Evolutionary conservation across 2,329 filamentous ascomycete genomes (phyloP).

Genomic region (Neonectria faginata): DNA sequence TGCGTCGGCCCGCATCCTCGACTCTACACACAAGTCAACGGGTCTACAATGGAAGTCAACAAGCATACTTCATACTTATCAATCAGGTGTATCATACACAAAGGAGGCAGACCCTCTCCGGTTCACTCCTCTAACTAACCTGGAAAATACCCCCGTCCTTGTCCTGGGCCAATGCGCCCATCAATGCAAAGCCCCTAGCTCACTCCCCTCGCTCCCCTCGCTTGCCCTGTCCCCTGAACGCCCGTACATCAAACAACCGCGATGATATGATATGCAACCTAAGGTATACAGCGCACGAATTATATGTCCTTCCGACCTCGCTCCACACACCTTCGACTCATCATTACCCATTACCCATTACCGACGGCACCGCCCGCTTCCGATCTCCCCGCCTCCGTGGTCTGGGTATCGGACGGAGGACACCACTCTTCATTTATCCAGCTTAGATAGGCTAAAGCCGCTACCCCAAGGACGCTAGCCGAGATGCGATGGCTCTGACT

Average conservation of each 20-base stretch:
- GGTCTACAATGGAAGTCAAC: background rate
- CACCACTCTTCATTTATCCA: conserved; percentile 17
- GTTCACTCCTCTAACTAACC: conserved; percentile 24
- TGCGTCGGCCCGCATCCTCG: conserved; percentile 2
- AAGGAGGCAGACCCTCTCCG: conserved; percentile 14
- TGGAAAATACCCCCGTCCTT: conserved; percentile 12
- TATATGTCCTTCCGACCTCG: conserved; percentile 30
- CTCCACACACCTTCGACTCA: conserved; percentile 17
- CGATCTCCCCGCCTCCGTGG: conserved; percentile 9
- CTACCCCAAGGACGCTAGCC: conserved; percentile 45
- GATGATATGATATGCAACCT: conserved; percentile 44
- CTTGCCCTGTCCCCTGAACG: conserved; percentile 41
- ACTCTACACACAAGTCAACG: background rate
- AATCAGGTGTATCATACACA: conserved; percentile 37
- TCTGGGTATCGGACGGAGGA: conserved; percentile 24
- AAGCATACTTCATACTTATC: conserved; percentile 24
- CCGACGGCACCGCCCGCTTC: conserved; percentile 10
- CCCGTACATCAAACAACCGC: conserved; percentile 35
- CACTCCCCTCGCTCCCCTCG: conserved; percentile 31
- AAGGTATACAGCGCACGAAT: conserved; percentile 31
- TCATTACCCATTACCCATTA: conserved; percentile 14
- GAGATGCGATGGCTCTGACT: conserved; percentile 52
- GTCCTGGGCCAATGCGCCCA: conserved; percentile 26
- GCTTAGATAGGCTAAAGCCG: conserved; percentile 32
- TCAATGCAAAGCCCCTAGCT: conserved; percentile 26